Evolutionary conservation across 441 rosid species (phyloP).

Genomic region (Brassica balearica): DNA sequence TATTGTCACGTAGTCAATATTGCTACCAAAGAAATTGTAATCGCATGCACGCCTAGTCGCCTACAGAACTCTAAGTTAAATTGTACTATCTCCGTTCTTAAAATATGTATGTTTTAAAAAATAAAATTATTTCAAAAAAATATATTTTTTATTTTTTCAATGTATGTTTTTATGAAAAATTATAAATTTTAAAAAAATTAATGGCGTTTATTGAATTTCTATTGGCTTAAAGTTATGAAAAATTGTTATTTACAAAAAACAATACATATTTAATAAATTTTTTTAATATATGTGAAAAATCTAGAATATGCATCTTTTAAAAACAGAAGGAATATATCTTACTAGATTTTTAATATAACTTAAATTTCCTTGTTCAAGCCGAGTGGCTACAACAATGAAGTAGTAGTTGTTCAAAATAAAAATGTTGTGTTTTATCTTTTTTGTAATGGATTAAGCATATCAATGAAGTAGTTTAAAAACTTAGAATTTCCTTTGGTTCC

Average conservation of each 20-base stretch:
- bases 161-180: too few relatives aligned
- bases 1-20: constrained; percentile 25
- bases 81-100: neutral
- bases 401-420: neutral
- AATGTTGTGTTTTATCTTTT: neutral
- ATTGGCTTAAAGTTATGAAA: too few relatives aligned
- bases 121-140: too few relatives aligned
- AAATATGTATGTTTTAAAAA: too few relatives aligned
- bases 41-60: constrained; percentile 13
- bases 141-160: too few relatives aligned
- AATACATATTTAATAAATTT: too few relatives aligned
- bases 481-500: too few relatives aligned
- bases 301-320: too few relatives aligned
- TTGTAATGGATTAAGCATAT: neutral
- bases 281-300: too few relatives aligned
- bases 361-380: neutral
- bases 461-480: neutral
- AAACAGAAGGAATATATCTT: neutral
- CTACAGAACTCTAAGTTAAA: neutral
- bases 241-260: too few relatives aligned
- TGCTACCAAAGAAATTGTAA: constrained; percentile 3
- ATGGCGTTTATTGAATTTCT: too few relatives aligned
- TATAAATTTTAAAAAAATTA: too few relatives aligned
- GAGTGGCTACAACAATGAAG: neutral
- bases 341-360: neutral